Evolutionary conservation across 2,329 filamentous ascomycete genomes (phyloP).

Genomic region (Diaporthe capsici): DNA sequence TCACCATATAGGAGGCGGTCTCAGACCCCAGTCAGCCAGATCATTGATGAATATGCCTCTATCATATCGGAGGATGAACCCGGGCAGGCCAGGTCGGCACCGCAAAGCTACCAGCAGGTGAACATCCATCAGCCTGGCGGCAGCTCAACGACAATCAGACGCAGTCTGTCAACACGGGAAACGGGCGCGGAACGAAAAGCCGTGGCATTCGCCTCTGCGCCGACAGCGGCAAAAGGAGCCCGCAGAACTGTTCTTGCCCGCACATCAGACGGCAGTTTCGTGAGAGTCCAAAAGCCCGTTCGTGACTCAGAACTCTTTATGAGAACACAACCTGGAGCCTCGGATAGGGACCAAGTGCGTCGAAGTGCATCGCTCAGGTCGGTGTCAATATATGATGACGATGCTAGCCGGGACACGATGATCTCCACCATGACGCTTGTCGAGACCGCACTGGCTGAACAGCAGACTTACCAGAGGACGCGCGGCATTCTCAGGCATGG

Average conservation of each 20-base stretch:
- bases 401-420: slow-evolving; percentile 22
- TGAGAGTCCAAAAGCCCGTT: slow-evolving; percentile 31
- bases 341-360: not conserved
- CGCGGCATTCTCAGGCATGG: not conserved
- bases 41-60: slow-evolving; percentile 5
- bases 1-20: not conserved
- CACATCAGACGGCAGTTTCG: slow-evolving; percentile 20
- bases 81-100: slow-evolving; percentile 4
- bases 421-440: slow-evolving; percentile 31
- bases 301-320: not conserved
- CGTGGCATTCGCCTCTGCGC: not conserved
- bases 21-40: slow-evolving; percentile 13
- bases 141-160: slow-evolving; percentile 32
- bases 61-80: not conserved
- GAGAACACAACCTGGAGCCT: not conserved
- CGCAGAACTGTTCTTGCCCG: slow-evolving; percentile 28
- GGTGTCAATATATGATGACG: slow-evolving; percentile 2
- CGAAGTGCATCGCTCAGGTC: not conserved
- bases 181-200: not conserved
- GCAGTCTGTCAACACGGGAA: slow-evolving; percentile 22
- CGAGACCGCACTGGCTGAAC: slow-evolving; percentile 31
- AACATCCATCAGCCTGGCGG: slow-evolving; percentile 35
- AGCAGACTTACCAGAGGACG: slow-evolving; percentile 10
- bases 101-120: slow-evolving; percentile 37
- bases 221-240: slow-evolving; percentile 8